A percentile compares a stretch with the other conserved stretches of the same genome.
Conservation (phyloP, 768 basidiomycete species). For the Lepiota venenata region DNA sequence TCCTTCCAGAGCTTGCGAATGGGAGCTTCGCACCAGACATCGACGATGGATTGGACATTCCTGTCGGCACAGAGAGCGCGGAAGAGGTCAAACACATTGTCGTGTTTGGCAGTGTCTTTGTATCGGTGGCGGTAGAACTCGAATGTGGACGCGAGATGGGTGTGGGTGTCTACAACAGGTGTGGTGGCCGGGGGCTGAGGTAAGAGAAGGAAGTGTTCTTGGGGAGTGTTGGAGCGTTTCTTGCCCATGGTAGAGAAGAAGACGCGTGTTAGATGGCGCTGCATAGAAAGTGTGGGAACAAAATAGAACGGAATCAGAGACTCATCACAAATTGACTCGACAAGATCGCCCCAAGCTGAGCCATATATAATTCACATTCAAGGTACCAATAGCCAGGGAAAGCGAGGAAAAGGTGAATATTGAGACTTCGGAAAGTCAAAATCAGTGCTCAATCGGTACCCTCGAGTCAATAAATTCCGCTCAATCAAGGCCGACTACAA, state of each 20-base stretch:
- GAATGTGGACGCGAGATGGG: conserved; percentile 77
- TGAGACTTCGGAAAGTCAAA: no score
- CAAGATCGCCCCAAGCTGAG: no score
- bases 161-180: conserved; percentile 79
- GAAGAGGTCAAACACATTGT: conserved; percentile 67
- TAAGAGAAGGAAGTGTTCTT: conserved; percentile 34
- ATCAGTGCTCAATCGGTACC: no score
- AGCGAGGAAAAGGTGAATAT: no score
- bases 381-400: no score
- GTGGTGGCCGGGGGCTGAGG: conserved; percentile 31
- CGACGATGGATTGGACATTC: conserved; percentile 66
- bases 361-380: no score
- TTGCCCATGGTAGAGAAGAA: conserved; percentile 28
- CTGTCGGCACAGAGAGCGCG: conserved; percentile 54
- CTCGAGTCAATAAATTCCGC: no score
- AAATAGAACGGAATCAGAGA: no score
- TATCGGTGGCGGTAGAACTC: conserved; percentile 60
- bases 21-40: conserved; percentile 89
- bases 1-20: conserved; percentile 61
- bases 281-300: conserved; percentile 1
- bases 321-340: no score
- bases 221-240: conserved; percentile 33
- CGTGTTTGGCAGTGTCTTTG: conserved; percentile 36
- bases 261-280: background rate
- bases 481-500: no score